These are phyloP conservation scores for Botrytis medusae DNA, from an alignment of 2,329 filamentous ascomycete species.

Conservation along the genomic window DNA sequence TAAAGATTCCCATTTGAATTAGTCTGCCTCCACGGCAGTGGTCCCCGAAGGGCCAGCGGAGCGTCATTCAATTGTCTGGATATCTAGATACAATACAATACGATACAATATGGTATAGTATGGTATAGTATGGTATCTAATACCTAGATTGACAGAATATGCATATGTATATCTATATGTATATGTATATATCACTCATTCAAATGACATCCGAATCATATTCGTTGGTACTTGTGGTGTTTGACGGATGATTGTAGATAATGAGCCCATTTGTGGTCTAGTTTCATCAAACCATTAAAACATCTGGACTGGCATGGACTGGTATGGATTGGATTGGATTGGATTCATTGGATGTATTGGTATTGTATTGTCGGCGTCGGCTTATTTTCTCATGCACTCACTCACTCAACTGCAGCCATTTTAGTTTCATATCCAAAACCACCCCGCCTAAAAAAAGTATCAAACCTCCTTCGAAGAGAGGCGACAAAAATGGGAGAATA, in stretches of 20 bases:
- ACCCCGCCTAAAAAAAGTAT: constrained; percentile 10
- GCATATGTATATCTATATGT: too few species aligned
- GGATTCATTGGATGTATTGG: not conserved
- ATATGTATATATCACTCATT: not conserved
- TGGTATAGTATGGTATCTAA: not conserved
- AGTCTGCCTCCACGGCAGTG: constrained; percentile 14
- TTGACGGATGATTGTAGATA: not conserved
- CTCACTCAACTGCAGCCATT: not conserved
- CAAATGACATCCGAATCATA: not conserved
- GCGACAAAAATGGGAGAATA: not conserved
- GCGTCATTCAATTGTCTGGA: not conserved
- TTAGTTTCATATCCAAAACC: not conserved
- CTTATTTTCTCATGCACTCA: not conserved
- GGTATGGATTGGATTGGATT: too few species aligned
- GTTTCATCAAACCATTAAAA: not conserved
- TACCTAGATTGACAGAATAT: not conserved
- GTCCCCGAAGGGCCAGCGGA: constrained; percentile 6
- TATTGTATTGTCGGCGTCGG: not conserved
- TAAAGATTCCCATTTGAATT: not conserved
- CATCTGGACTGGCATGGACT: not conserved
- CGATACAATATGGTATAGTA: too few species aligned
- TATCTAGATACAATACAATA: not conserved
- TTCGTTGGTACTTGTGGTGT: not conserved
- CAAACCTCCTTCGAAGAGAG: not conserved
- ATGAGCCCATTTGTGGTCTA: not conserved